Evolutionary conservation across 345 rosid genomes (phyloP).

Genomic region (Linum trigynum): DNA sequence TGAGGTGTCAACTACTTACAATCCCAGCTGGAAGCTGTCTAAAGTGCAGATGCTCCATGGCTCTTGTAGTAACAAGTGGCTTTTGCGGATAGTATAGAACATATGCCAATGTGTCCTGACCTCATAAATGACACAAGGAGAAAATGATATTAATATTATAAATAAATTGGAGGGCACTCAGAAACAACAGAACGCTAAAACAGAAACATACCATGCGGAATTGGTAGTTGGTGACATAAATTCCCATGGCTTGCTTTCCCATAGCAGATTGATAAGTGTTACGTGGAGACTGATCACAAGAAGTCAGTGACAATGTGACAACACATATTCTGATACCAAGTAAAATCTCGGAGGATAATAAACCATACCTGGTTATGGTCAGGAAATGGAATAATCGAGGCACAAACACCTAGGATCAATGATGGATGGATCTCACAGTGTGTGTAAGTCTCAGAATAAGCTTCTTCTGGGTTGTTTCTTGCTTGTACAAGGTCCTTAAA

Average conservation of each 20-base stretch:
- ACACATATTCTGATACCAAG: neutral
- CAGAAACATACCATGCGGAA: constrained; percentile 65
- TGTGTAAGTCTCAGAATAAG: constrained; percentile 79
- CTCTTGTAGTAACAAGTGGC: constrained; percentile 96
- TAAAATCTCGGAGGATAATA: constrained; percentile 7
- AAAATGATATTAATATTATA: neutral
- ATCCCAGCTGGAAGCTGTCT: constrained; percentile 99
- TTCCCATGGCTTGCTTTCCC: constrained; percentile 99
- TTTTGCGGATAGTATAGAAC: constrained; percentile 97
- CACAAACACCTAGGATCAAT: constrained; percentile 89
- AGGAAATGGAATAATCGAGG: constrained; percentile 98
- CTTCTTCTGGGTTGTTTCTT: constrained; percentile 60
- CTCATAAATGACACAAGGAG: neutral
- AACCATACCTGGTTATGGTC: constrained; percentile 88
- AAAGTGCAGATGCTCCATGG: constrained; percentile 99
- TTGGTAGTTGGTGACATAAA: constrained; percentile 94
- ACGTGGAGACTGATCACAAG: constrained; percentile 73
- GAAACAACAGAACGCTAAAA: neutral
- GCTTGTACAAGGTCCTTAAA: constrained; percentile 89
- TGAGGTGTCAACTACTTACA: constrained; percentile 33
- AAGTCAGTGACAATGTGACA: constrained; percentile 7
- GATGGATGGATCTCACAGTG: constrained; percentile 99
- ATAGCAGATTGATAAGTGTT: constrained; percentile 98
- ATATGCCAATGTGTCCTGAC: constrained; percentile 88
- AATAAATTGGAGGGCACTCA: neutral